Percentiles rank a stretch among this genome's conserved stretches.
Conservation (phyloP, 306 rosid genomes). For the Ochetophila trinervis region DNA sequence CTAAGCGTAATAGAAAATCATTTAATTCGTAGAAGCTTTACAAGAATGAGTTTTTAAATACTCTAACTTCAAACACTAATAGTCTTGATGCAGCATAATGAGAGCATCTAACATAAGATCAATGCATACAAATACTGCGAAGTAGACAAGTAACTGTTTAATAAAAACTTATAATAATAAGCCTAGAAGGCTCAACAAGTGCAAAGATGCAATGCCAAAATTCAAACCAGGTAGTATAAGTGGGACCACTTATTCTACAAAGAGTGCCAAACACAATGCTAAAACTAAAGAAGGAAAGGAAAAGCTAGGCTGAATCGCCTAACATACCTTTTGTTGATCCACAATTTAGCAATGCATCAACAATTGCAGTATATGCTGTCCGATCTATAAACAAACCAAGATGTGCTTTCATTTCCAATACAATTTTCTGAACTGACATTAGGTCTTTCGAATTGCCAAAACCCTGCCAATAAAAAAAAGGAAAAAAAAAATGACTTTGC, state of each 20-base stretch:
- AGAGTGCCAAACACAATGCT: too few relatives aligned
- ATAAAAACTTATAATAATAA: too few relatives aligned
- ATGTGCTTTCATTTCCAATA: constrained; percentile 69
- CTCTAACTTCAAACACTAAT: background rate
- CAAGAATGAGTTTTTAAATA: background rate
- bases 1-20: constrained; percentile 32
- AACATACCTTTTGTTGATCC: constrained; percentile 63
- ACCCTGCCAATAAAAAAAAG: constrained; percentile 46
- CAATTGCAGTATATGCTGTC: constrained; percentile 74
- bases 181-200: too few relatives aligned
- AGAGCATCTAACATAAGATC: background rate
- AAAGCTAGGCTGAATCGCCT: background rate
- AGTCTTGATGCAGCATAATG: background rate
- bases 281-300: too few relatives aligned
- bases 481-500: background rate
- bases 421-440: constrained; percentile 48
- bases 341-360: constrained; percentile 71
- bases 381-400: constrained; percentile 53
- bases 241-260: too few relatives aligned
- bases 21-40: background rate
- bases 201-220: too few relatives aligned
- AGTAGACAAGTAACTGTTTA: too few relatives aligned
- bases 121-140: too few relatives aligned
- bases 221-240: too few relatives aligned
- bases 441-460: constrained; percentile 66